Evolutionary conservation across 192 early-diverging fungal genomes (phyloP).

Genomic region (Coemansia sp.): DNA sequence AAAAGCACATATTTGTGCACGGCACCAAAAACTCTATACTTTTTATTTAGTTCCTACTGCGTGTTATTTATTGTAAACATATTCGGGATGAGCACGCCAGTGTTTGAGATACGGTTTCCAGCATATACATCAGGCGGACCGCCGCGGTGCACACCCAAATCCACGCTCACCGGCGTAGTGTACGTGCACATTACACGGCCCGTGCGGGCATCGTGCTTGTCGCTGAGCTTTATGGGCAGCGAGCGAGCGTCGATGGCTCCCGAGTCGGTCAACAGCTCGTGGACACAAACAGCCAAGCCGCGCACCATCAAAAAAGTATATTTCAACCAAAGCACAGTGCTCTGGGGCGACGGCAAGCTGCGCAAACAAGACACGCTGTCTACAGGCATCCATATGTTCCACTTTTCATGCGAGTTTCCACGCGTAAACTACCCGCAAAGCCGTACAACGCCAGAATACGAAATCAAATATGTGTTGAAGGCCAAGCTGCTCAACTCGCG

Average conservation of each 20-base stretch:
- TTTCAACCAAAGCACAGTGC: constrained; percentile 38
- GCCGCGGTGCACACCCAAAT: constrained; percentile 46
- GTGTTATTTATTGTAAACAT: too few species aligned
- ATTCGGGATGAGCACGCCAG: constrained; percentile 16
- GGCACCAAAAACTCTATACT: background rate
- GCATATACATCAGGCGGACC: constrained; percentile 41
- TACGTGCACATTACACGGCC: constrained; percentile 26
- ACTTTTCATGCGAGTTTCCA: constrained; percentile 52
- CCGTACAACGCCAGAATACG: constrained; percentile 29
- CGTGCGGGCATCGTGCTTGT: constrained; percentile 25
- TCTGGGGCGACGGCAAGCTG: constrained; percentile 44
- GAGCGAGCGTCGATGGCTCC: constrained; percentile 43
- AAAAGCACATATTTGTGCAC: too few species aligned
- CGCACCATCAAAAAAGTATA: constrained; percentile 38
- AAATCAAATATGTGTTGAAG: constrained; percentile 39
- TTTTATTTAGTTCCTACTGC: background rate
- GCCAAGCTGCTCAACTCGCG: constrained; percentile 26
- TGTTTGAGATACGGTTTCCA: constrained; percentile 49
- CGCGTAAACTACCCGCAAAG: constrained; percentile 51
- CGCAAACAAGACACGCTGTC: constrained; percentile 14
- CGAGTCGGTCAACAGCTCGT: constrained; percentile 27
- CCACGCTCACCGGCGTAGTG: constrained; percentile 42
- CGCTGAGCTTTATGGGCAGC: constrained; percentile 33
- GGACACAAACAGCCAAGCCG: constrained; percentile 17
- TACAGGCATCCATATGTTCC: constrained; percentile 47